Evolutionary conservation across 148 eudicot species (phyloP), one percentile per base, ranked within the genome.

Genomic region (Vaccinium darrowii): DNA sequence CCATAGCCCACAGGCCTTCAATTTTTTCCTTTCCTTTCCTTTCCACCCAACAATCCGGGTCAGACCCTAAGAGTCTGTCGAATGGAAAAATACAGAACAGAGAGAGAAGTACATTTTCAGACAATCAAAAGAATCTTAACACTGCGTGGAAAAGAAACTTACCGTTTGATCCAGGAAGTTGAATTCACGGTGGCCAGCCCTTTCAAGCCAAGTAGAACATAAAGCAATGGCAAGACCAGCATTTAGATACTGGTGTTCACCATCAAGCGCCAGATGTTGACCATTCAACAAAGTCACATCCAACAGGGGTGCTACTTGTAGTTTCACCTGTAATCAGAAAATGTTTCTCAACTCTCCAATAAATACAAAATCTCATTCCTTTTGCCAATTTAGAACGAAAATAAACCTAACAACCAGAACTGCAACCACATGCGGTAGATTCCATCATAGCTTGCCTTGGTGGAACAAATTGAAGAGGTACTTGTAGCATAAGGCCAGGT

Each of bases 211-310:
- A 77, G 96, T 88, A 86, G 98, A 92, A 87, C 96, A 94, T 84
- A 97, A 85, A 60, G 95, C 91, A 84, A 97, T 89, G 53, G 99
- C 99, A 86, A 97, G 98, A 72, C 98, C 98, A 84, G 99, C 99
- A 89, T 97, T 97, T 75, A 91, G 53, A 80, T 91, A 93, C 81
- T 97, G 99, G 88, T 97, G 99, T 52, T 94, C 96, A 7, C 99
- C 99, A 76, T 89, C 90, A 63, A 97, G 98, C 88, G 94, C 96
- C 76, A 97, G 96, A 82, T 85, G 91, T 81, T 84, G 76, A 81
- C 95, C 96, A 77, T 88, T 87, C 80, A 97, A 91, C 87, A 89
- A 80, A 83, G 83, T 84, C 75, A 87, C 87, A 83, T 95, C 92
- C 90, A 95, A 84, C 11, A 93, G 94, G 69, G 90, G 78, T 76